A percentile compares a stretch with the other conserved stretches of the same genome.
phyloP scores from a whole-genome alignment of 257 asterid genomes.

The Ajuga chamaepitys region DNA sequence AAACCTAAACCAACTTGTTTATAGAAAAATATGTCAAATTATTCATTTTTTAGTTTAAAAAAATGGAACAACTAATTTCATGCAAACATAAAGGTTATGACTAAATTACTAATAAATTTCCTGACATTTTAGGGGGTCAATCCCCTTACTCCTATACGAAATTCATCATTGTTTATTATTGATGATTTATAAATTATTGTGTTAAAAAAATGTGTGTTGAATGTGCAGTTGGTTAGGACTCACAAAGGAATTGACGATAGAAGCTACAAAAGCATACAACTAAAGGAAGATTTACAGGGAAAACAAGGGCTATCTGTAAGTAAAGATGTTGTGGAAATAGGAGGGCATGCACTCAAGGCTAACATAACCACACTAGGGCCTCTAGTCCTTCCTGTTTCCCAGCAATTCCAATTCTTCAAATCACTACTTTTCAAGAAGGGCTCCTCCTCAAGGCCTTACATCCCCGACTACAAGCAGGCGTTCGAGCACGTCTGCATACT shows the following conservation, averaged over 20 bases:
- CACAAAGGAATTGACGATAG: conserved; percentile 51
- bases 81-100: no score
- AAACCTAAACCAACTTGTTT: no score
- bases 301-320: conserved; percentile 52
- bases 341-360: conserved; percentile 68
- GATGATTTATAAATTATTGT: not conserved
- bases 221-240: conserved; percentile 49
- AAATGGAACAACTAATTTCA: no score
- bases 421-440: conserved; percentile 29
- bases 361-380: conserved; percentile 65
- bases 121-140: no score
- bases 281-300: conserved; percentile 50
- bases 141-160: no score
- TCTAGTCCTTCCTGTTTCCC: conserved; percentile 58
- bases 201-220: not conserved
- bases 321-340: conserved; percentile 44
- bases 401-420: conserved; percentile 53
- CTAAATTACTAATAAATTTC: no score
- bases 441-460: conserved; percentile 42
- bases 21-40: no score
- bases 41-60: no score
- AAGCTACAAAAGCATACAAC: conserved; percentile 43
- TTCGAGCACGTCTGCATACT: conserved; percentile 59
- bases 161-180: no score
- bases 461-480: conserved; percentile 54